Percentiles rank a stretch among this genome's conserved stretches.
Conservation (phyloP, 371 early-diverging fungal genomes). For the Lichtheimia ornata region DNA sequence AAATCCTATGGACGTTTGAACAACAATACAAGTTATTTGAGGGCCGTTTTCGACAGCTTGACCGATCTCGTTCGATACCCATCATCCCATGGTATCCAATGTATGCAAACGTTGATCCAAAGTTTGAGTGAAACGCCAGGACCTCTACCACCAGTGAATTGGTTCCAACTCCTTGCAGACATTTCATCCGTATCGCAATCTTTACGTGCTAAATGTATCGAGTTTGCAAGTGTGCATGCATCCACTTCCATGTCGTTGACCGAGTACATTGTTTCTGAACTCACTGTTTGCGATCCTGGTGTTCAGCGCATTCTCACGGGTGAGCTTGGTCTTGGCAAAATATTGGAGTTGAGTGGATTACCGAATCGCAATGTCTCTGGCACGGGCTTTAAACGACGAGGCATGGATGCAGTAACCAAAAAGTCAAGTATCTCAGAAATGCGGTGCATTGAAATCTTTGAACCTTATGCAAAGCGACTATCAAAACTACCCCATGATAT, state of each 20-base stretch:
- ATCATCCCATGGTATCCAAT: not conserved
- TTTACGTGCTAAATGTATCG: slow-evolving; percentile 28
- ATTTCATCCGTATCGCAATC: slow-evolving; percentile 28
- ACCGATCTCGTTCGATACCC: slow-evolving; percentile 3
- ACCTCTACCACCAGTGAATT: slow-evolving; percentile 62
- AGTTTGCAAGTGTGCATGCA: slow-evolving; percentile 55
- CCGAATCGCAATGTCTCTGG: slow-evolving; percentile 2
- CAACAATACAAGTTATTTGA: slow-evolving; percentile 53
- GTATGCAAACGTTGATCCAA: slow-evolving; percentile 17
- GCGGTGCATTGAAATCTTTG: slow-evolving; percentile 46
- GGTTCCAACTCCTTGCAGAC: slow-evolving; percentile 48
- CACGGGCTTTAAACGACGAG: slow-evolving; percentile 46
- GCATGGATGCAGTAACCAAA: slow-evolving; percentile 54
- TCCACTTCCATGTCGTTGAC: slow-evolving; percentile 53
- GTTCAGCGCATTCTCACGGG: slow-evolving; percentile 22
- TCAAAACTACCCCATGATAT: slow-evolving; percentile 5
- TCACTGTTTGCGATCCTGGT: slow-evolving; percentile 9
- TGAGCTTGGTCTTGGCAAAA: slow-evolving; percentile 47
- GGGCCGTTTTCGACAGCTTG: slow-evolving; percentile 49
- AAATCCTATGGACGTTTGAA: slow-evolving; percentile 50
- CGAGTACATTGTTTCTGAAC: slow-evolving; percentile 52
- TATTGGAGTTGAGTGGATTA: slow-evolving; percentile 51
- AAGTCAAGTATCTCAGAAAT: slow-evolving; percentile 44
- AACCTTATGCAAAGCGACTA: slow-evolving; percentile 25
- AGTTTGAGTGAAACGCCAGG: slow-evolving; percentile 40